Evolutionary conservation across 2,329 filamentous ascomycete species (phyloP), one percentile per base, ranked within the genome.

Genomic region (Thyridium curvatum): DNA sequence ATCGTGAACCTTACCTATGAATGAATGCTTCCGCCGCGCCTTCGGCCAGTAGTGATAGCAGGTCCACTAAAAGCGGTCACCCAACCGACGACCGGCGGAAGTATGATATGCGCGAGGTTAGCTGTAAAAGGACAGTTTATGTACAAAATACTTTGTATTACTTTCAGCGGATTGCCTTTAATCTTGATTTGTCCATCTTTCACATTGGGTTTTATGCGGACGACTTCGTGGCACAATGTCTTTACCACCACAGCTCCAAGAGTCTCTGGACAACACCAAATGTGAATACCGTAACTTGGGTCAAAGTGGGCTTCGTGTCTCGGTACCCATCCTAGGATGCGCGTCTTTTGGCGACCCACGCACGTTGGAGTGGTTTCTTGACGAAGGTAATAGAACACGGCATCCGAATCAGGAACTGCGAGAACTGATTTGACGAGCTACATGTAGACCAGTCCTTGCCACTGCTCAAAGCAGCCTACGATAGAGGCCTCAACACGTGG

Each of bases 391-490:
- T 10, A 12, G 18, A 31, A 30, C 21, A 30, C n/a, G 14, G 18
- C 16, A 15, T 37, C 26, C 12, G 12, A 12, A 16, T 3, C 12
- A 31, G n/a, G 32, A 40, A 17, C 10, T 37, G 6, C 8, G 29
- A 13, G 16, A 28, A n/a, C 9, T 14, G 8, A 12, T 13, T 13
- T 37, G 69, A 73, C 46, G 66, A 62, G 18, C 28, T 51, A 46
- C 61, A 70, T 13, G 16, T 7, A 12, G 15, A 8, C 12, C 41
- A 63, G 54, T 65, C 74, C 16, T 59, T 80, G 9, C 74, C 74
- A 3, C 55, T 82, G 4, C 68, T 82, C 41, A 76, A 81, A 56
- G 69, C 74, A 18, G 77, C 77, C 5, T 82, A 75, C 55, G 74
- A 82, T 43, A 58, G 59, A 14, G 77, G 77, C 14, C 60, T 82